These are phyloP conservation scores for Parsonsia alboflavescens DNA, from an alignment of 257 asterid genomes.

Conservation along the genomic window DNA sequence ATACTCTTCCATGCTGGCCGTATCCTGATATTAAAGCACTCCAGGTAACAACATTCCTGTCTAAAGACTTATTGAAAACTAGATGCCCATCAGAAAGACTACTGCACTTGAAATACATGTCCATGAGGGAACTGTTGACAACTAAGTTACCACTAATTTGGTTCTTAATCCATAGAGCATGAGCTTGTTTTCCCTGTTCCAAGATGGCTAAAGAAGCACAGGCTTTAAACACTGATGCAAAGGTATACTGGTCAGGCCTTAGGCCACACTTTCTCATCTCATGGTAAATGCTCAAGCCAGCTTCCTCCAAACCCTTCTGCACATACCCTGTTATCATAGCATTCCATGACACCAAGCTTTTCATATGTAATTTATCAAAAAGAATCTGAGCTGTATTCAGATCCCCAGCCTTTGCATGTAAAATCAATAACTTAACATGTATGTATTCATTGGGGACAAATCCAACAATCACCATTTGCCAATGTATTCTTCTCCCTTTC, in stretches of 20 bases:
- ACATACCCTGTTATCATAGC: conserved; percentile 80
- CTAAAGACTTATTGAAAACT: conserved; percentile 59
- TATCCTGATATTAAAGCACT: conserved; percentile 80
- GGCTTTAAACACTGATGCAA: conserved; percentile 83
- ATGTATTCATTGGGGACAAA: conserved; percentile 67
- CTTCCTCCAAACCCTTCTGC: conserved; percentile 70
- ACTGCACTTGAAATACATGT: conserved; percentile 97
- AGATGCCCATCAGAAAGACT: conserved; percentile 59
- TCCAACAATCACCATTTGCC: conserved; percentile 75
- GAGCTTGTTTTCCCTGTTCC: conserved; percentile 87
- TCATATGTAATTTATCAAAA: conserved; percentile 46
- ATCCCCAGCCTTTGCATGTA: conserved; percentile 82
- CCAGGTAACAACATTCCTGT: conserved; percentile 80
- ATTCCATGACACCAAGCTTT: conserved; percentile 72
- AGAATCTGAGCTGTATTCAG: conserved; percentile 47
- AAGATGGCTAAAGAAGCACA: conserved; percentile 81
- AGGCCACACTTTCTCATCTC: conserved; percentile 59
- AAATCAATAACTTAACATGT: conserved; percentile 65
- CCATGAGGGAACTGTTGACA: conserved; percentile 79
- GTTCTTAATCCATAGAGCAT: conserved; percentile 60
- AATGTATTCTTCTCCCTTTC: conserved; percentile 76
- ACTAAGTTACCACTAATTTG: conserved; percentile 56
- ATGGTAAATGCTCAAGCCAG: conserved; percentile 60
- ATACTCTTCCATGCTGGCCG: conserved; percentile 74
- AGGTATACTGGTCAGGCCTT: conserved; percentile 83